Percentiles rank a stretch among this genome's conserved stretches.
Evolutionary conservation across 345 rosid genomes (phyloP).

Genomic region (Gossypium longicalyx): DNA sequence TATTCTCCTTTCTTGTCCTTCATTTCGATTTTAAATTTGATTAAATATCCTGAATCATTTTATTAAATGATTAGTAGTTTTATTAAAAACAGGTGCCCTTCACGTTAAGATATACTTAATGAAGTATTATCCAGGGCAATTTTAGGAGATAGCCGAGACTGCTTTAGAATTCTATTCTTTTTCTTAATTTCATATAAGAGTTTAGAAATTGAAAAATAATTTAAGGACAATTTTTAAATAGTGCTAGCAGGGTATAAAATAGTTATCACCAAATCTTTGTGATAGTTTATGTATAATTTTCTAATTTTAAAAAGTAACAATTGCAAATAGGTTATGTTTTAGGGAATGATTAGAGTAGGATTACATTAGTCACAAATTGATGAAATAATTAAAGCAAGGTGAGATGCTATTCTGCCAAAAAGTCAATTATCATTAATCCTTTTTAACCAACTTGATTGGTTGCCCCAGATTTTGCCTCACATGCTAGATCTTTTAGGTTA

Average conservation of each 20-base stretch:
- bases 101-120: background rate
- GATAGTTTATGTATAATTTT: too few relatives aligned
- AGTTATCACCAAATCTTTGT: too few relatives aligned
- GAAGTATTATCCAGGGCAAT: background rate
- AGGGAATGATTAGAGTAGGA: background rate
- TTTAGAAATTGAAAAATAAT: too few relatives aligned
- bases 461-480: slow-evolving; percentile 24
- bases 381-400: slow-evolving; percentile 10
- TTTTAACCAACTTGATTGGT: slow-evolving; percentile 17
- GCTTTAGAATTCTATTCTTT: too few relatives aligned
- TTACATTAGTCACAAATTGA: slow-evolving; percentile 7
- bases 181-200: too few relatives aligned
- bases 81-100: background rate
- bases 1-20: background rate
- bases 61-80: background rate
- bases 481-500: slow-evolving; percentile 22
- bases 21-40: slow-evolving; percentile 4
- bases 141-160: too few relatives aligned
- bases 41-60: background rate
- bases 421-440: slow-evolving; percentile 19
- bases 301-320: too few relatives aligned
- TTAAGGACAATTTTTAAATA: too few relatives aligned
- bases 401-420: slow-evolving; percentile 14
- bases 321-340: background rate
- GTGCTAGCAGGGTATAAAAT: too few relatives aligned